phyloP scores from a whole-genome alignment of 805 yeast genomes.

The Debaryomyces prosopidis region DNA sequence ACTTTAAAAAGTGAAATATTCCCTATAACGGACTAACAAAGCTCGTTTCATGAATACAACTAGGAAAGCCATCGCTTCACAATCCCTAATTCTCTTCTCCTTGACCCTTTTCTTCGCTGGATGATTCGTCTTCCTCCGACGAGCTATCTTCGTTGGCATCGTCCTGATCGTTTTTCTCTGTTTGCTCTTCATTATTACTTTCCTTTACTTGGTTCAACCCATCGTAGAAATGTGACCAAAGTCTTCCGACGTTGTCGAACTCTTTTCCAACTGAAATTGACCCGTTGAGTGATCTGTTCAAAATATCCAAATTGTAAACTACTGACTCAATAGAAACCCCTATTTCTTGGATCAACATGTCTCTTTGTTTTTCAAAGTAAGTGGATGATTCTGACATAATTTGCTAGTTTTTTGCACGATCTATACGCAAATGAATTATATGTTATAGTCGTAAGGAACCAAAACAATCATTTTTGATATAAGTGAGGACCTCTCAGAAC shows the following conservation, averaged over 20 bases:
- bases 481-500: not conserved
- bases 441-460: not conserved
- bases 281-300: conserved; percentile 67
- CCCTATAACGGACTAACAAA: too few relatives aligned
- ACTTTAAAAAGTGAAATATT: too few relatives aligned
- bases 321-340: conserved; percentile 62
- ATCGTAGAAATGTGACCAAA: conserved; percentile 71
- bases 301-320: conserved; percentile 58
- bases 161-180: not conserved
- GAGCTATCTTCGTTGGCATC: not conserved
- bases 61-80: too few relatives aligned
- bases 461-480: not conserved
- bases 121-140: too few relatives aligned
- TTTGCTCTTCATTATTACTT: conserved; percentile 15
- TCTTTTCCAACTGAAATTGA: conserved; percentile 74
- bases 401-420: not conserved
- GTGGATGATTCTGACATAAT: conserved; percentile 6
- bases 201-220: conserved; percentile 35
- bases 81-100: too few relatives aligned
- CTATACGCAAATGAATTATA: too few relatives aligned
- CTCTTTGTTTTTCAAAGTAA: conserved; percentile 61
- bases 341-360: conserved; percentile 57
- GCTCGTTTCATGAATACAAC: too few relatives aligned
- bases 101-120: too few relatives aligned
- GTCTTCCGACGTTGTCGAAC: conserved; percentile 66